Evolutionary conservation across 305 asterid genomes (phyloP).

Genomic region (Fraxinus ornus): DNA sequence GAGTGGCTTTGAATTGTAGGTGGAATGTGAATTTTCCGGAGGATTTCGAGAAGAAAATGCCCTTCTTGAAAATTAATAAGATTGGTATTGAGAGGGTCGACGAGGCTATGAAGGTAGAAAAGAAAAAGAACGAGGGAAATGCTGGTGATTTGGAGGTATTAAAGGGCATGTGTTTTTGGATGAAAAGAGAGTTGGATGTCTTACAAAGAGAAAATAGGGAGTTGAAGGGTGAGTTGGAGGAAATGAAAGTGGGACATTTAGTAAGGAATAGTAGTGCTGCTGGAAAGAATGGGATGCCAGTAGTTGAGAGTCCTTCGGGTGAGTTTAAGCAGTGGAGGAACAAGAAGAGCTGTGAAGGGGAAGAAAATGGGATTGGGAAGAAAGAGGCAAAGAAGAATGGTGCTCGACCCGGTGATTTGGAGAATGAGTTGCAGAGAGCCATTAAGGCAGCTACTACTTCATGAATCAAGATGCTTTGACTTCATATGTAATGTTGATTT

Average conservation of each 20-base stretch:
- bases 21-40: conserved; percentile 69
- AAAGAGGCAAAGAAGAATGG: conserved; percentile 49
- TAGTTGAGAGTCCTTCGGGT: conserved; percentile 33
- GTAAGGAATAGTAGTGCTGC: conserved; percentile 23
- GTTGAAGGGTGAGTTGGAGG: conserved; percentile 62
- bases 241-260: conserved; percentile 36
- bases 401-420: conserved; percentile 49
- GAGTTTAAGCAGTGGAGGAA: conserved; percentile 65
- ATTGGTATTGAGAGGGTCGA: conserved; percentile 58
- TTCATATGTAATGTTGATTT: not conserved
- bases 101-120: conserved; percentile 33
- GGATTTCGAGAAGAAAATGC: conserved; percentile 53
- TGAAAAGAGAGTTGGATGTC: conserved; percentile 70
- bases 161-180: conserved; percentile 68
- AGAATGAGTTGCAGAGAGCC: conserved; percentile 85
- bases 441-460: conserved; percentile 70
- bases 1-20: conserved; percentile 44
- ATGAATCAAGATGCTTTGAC: conserved; percentile 22
- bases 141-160: conserved; percentile 45
- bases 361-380: conserved; percentile 30
- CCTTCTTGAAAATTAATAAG: conserved; percentile 61
- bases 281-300: conserved; percentile 32
- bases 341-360: conserved; percentile 42
- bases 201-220: conserved; percentile 58
- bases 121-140: conserved; percentile 29